These are phyloP conservation scores for Leccinum arenicola DNA, from an alignment of 768 basidiomycete species.

Conservation along the genomic window DNA sequence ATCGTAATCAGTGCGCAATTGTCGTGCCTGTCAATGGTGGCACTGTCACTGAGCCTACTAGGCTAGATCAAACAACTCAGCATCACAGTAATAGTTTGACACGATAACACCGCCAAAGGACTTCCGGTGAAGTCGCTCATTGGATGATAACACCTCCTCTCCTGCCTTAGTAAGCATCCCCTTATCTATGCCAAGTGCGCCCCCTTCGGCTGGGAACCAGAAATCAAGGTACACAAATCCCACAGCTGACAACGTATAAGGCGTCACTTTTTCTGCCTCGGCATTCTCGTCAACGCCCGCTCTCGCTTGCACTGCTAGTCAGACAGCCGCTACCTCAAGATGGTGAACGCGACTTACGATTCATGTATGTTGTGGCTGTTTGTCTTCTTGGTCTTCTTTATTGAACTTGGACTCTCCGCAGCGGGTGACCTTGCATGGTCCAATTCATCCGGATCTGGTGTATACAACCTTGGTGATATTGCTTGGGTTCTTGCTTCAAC, in stretches of 20 bases:
- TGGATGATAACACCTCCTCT: constrained; percentile 23
- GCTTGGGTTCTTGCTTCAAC: constrained; percentile 70
- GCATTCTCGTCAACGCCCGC: constrained; percentile 1
- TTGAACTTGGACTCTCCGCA: constrained; percentile 13
- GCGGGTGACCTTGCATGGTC: constrained; percentile 39
- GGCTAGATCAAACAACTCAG: neutral
- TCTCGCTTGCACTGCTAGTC: neutral
- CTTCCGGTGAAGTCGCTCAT: constrained; percentile 4
- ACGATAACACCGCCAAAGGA: constrained; percentile 13
- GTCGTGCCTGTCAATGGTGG: constrained; percentile 11
- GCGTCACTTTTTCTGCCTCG: neutral
- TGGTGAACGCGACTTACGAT: constrained; percentile 46
- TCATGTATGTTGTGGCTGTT: constrained; percentile 28
- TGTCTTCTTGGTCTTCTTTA: neutral
- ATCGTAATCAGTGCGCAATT: constrained; percentile 5
- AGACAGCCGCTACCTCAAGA: constrained; percentile 12
- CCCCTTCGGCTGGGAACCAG: constrained; percentile 1
- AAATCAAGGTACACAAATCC: constrained; percentile 13
- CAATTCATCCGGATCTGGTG: constrained; percentile 20
- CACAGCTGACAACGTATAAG: constrained; percentile 22
- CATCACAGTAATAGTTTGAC: constrained; percentile 5
- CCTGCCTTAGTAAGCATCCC: constrained; percentile 16
- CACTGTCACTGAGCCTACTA: neutral
- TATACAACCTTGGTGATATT: constrained; percentile 64
- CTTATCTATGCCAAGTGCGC: constrained; percentile 20